Percentiles rank a stretch among this genome's conserved stretches.
Evolutionary conservation across 129 eudicot species (phyloP).

Genomic region (Scalesia atractyloides): DNA sequence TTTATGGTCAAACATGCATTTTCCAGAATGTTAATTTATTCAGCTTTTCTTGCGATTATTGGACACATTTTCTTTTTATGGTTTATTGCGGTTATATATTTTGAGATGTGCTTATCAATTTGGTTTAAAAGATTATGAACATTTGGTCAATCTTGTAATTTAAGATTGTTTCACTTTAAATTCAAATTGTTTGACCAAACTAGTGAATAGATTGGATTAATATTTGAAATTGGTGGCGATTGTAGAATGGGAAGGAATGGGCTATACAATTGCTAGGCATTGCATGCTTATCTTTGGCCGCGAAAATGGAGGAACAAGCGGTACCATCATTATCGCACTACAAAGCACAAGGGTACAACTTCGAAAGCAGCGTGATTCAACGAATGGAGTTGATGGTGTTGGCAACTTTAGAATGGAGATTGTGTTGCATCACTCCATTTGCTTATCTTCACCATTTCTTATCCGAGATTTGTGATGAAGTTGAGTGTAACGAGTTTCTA

Average conservation of each 20-base stretch:
- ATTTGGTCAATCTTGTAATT: neutral
- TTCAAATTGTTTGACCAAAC: neutral
- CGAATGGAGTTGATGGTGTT: conserved; percentile 70
- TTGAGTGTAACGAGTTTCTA: conserved; percentile 25
- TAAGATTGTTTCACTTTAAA: neutral
- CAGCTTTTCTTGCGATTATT: neutral
- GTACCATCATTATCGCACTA: conserved; percentile 49
- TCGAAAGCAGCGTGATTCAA: conserved; percentile 43
- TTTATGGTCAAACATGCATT: neutral
- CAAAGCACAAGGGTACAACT: conserved; percentile 36
- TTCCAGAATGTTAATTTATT: neutral
- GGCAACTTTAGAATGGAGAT: conserved; percentile 61
- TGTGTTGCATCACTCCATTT: conserved; percentile 68
- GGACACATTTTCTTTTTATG: neutral
- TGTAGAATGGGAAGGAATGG: conserved; percentile 56
- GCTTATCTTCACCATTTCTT: conserved; percentile 60
- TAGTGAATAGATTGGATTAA: neutral
- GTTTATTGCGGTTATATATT: neutral
- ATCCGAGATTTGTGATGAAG: conserved; percentile 40
- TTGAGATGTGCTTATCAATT: neutral
- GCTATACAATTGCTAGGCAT: conserved; percentile 54
- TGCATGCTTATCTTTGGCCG: conserved; percentile 83
- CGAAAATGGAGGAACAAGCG: conserved; percentile 70
- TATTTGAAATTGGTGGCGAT: neutral
- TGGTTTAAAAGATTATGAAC: neutral